These are phyloP conservation scores for Dichotomopilus funicola DNA, from an alignment of 2,329 filamentous ascomycete genomes.

Conservation along the genomic window DNA sequence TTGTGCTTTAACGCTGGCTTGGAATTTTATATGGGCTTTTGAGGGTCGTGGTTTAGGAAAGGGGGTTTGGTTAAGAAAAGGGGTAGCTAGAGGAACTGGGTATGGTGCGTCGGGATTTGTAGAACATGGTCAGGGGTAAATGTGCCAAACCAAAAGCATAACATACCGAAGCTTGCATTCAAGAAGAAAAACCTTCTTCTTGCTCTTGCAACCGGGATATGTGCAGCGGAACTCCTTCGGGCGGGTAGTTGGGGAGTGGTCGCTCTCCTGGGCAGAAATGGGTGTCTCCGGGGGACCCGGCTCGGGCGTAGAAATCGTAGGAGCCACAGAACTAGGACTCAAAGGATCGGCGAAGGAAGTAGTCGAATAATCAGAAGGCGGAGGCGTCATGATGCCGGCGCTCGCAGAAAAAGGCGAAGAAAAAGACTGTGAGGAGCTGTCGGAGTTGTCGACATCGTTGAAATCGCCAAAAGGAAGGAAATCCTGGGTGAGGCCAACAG, in stretches of 20 bases:
- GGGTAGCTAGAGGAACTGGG: too few species aligned
- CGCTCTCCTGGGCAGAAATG: background rate
- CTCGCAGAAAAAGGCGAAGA: background rate
- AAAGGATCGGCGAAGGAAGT: background rate
- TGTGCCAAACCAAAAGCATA: background rate
- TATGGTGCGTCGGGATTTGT: too few species aligned
- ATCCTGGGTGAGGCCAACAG: too few species aligned
- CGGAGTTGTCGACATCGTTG: too few species aligned
- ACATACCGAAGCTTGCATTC: background rate
- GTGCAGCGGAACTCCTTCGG: background rate
- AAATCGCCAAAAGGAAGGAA: too few species aligned
- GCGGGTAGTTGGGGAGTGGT: background rate
- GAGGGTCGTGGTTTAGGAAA: background rate
- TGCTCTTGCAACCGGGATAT: background rate
- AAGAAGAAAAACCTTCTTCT: background rate
- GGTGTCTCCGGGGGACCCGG: background rate
- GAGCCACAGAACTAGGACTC: background rate
- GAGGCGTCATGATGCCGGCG: background rate
- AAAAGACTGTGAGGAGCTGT: too few species aligned
- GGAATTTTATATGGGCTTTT: background rate
- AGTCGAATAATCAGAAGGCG: too few species aligned
- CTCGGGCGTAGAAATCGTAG: background rate
- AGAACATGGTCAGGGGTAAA: too few species aligned
- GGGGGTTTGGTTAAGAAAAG: background rate
- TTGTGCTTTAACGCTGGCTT: background rate